Evolutionary conservation across 2,329 filamentous ascomycete genomes (phyloP).

Genomic region (Cercospora sojina): DNA sequence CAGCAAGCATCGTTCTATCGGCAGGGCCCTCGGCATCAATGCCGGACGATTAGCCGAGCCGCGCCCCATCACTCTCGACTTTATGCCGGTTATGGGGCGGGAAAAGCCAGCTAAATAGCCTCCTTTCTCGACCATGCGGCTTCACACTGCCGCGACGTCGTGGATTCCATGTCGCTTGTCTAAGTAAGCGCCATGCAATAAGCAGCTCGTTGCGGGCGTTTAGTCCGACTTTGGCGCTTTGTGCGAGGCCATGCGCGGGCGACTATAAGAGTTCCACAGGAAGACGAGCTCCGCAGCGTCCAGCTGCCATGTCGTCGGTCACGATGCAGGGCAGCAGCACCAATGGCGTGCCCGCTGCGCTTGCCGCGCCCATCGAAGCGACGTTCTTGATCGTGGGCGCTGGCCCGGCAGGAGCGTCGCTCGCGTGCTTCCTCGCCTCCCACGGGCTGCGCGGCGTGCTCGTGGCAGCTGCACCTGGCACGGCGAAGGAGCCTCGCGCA

Average conservation of each 20-base stretch:
- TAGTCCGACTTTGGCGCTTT: not conserved
- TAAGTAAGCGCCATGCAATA: not conserved
- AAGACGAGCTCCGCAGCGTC: not conserved
- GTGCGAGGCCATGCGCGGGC: not conserved
- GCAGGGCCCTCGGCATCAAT: not conserved
- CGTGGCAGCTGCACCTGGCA: constrained; percentile 51
- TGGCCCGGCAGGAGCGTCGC: constrained; percentile 38
- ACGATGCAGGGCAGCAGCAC: constrained; percentile 1
- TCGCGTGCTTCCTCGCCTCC: constrained; percentile 38
- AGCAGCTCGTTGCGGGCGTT: not conserved
- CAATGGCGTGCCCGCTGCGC: constrained; percentile 11
- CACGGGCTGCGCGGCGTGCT: constrained; percentile 53
- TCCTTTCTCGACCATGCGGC: not conserved
- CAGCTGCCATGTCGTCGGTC: not conserved
- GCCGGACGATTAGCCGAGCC: not conserved
- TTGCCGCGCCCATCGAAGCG: constrained; percentile 27
- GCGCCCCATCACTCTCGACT: not conserved
- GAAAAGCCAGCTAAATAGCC: constrained; percentile 2
- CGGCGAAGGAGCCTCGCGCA: constrained; percentile 57
- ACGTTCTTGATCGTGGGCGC: constrained; percentile 38
- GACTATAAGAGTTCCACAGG: not conserved
- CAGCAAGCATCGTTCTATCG: not conserved
- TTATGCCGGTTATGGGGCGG: not conserved
- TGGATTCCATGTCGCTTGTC: not conserved
- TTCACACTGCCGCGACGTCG: not conserved